phyloP scores from a whole-genome alignment of 768 basidiomycete genomes.

The Boletus sensibilis region DNA sequence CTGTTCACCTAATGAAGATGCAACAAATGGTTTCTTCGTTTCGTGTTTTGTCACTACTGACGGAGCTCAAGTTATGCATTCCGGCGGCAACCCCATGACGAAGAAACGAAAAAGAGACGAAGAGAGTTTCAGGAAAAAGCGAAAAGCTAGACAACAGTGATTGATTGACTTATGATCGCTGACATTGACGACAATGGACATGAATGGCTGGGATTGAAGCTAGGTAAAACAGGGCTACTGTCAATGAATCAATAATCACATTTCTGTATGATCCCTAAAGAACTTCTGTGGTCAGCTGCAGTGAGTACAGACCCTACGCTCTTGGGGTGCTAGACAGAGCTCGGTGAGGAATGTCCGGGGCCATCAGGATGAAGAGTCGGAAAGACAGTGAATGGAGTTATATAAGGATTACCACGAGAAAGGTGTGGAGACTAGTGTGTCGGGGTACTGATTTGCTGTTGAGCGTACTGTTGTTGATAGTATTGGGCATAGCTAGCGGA shows the following conservation, averaged over 20 bases:
- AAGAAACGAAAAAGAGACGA: constrained; percentile 31
- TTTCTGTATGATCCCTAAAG: constrained; percentile 29
- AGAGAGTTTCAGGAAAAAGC: constrained; percentile 19
- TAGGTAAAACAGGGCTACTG: constrained; percentile 26
- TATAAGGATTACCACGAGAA: constrained; percentile 28
- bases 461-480: constrained; percentile 85
- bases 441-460: constrained; percentile 60
- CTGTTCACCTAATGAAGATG: constrained; percentile 79
- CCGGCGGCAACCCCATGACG: background rate
- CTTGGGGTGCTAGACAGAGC: constrained; percentile 23
- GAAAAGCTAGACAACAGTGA: constrained; percentile 14
- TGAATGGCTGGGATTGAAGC: constrained; percentile 13
- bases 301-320: constrained; percentile 35
- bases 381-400: constrained; percentile 16
- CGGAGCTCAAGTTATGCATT: background rate
- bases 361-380: constrained; percentile 19
- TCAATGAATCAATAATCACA: constrained; percentile 32
- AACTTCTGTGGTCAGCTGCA: constrained; percentile 34
- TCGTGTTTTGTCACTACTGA: constrained; percentile 68
- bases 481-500: constrained; percentile 78
- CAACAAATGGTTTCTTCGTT: constrained; percentile 97
- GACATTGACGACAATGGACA: constrained; percentile 4
- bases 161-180: background rate
- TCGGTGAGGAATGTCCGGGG: constrained; percentile 15
- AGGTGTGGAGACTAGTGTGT: constrained; percentile 27